phyloP scores from a whole-genome alignment of 2,329 filamentous ascomycete genomes.

The Neofusicoccum cordaticola region DNA sequence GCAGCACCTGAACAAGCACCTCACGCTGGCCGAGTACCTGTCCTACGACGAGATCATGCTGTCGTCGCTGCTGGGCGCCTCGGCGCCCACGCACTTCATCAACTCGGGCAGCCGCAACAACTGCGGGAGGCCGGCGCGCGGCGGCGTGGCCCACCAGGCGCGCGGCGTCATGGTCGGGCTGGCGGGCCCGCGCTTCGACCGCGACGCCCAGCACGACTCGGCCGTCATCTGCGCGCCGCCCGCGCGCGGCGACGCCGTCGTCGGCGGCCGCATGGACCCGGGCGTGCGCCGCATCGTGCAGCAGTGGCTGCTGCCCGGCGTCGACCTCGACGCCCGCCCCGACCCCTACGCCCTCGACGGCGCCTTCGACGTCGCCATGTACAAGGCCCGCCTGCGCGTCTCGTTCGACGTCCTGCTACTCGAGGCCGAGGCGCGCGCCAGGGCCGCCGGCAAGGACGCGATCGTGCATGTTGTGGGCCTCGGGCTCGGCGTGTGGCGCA shows the following conservation, averaged over 20 bases:
- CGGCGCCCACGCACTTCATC: conserved; percentile 28
- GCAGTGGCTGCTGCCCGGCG: background rate
- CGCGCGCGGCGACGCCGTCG: background rate
- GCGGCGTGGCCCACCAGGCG: conserved; percentile 21
- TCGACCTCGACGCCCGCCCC: conserved; percentile 19
- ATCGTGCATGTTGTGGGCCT: conserved; percentile 24
- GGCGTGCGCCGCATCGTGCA: conserved; percentile 9
- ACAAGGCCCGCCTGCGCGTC: conserved; percentile 28
- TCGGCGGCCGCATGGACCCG: conserved; percentile 22
- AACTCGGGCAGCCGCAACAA: conserved; percentile 22
- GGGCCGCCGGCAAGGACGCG: conserved; percentile 22
- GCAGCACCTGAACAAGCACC: conserved; percentile 18
- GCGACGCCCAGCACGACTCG: conserved; percentile 28
- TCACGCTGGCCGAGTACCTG: conserved; percentile 28
- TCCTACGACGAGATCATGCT: conserved; percentile 37
- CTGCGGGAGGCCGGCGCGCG: conserved; percentile 3
- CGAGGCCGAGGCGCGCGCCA: conserved; percentile 26
- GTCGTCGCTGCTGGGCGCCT: conserved; percentile 28
- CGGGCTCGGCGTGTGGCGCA: conserved; percentile 33
- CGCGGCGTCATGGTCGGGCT: conserved; percentile 31
- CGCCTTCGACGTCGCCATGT: conserved; percentile 15
- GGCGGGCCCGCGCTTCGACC: conserved; percentile 32
- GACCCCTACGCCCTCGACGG: background rate
- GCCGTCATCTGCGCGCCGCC: background rate
- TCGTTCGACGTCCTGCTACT: conserved; percentile 29